Evolutionary conservation across 306 rosid species (phyloP), one percentile per base, ranked within the genome.

Genomic region (Malus fusca): DNA sequence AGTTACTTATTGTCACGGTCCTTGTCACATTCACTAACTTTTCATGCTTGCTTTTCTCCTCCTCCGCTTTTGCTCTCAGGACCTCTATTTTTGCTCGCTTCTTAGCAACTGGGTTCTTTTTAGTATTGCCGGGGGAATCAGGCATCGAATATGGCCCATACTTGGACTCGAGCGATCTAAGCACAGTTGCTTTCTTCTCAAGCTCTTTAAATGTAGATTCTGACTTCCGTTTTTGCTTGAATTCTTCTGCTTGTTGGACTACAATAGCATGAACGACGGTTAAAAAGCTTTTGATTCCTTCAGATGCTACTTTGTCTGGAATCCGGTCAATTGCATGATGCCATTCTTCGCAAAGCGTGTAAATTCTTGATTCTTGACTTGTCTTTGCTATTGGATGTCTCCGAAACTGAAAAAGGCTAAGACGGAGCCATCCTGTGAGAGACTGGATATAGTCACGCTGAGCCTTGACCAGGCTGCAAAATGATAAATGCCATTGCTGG

Each of bases 401-500:
- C 74, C 68, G 84, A 26, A 95, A 83, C 78, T 95, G 99, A 82
- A 90, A 89, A 75, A 92, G 97, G 76, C 96, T 88, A 26, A 92
- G 96, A 66, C 97, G 96, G 61, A 95, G 92, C 99, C 99, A 95
- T 61, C 92, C 88, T 4, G 91, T 85, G 78, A 95, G 98, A 55
- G 97, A 90, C 75, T 89, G 92, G 79, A 95, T 82, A 19, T 95
- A 95, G 33, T 92, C 99, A 7, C 84, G 84, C 74, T 92, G 97
- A 11, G 97, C 89, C 75, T 86, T 90, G 82, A 90, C 91, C 66
- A 90, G 85, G 81, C 84, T 90, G 85, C 97, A 84, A 68, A 95
- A 95, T 79, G 99, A 95, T 51, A 78, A 83, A 80, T 95, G 89
- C 99, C 99, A 95, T 79, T 95, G 97, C 66, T 95, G 96, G 31